Base-by-base conservation (phyloP, 768 basidiomycete genomes). In the Boletus coccyginus region DNA sequence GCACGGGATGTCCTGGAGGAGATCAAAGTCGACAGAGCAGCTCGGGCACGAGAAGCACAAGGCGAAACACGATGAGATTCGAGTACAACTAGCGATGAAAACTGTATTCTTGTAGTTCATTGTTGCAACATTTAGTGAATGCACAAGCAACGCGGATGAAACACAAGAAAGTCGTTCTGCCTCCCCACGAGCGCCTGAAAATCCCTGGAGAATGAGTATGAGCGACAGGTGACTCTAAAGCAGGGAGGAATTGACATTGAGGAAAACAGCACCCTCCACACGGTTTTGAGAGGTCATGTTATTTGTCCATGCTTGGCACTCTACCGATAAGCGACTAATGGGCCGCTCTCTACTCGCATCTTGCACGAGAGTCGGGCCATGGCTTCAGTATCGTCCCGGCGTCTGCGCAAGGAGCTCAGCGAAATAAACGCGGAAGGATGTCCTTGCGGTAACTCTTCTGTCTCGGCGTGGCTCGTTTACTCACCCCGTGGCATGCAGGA, bases 1-100 rank as follows among this genome's bases (percentile, higher is more conserved):
- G 96, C 90, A 19, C 81, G 78, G 63, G 79, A 78, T 57, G 90
- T 99, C 61, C 68, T 99, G 69, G 86, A 91, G 39, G 90, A 91
- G 53, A 90, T 99, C 62, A 88, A 82, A n/a, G 68, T 66, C 51
- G 87, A 92, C 65, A 78, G 88, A 58, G 79, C 75, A 46, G 73
- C 71, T 35, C 72, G 83, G 50, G 76, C 79, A 19, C 72, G 56
- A 7, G 77, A 77, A 54, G 79, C 77, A 17, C 63, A 74, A 46
- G 66, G 27, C 27, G 6, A 70, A 27, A 67, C 62, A 46, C 58
- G 29, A 62, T 39, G 24, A 27, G 4, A 57, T 33, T 40, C 13
- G 21, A 11, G 40, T 53, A 63, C 51, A 35, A 45, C 32, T 27
- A 39, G 21, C 21, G 21, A 27, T 8, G 12, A 48, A 53, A 50